These are phyloP conservation scores for Aspergillus neotritici DNA, from an alignment of 2,329 filamentous ascomycete genomes.

Conservation along the genomic window DNA sequence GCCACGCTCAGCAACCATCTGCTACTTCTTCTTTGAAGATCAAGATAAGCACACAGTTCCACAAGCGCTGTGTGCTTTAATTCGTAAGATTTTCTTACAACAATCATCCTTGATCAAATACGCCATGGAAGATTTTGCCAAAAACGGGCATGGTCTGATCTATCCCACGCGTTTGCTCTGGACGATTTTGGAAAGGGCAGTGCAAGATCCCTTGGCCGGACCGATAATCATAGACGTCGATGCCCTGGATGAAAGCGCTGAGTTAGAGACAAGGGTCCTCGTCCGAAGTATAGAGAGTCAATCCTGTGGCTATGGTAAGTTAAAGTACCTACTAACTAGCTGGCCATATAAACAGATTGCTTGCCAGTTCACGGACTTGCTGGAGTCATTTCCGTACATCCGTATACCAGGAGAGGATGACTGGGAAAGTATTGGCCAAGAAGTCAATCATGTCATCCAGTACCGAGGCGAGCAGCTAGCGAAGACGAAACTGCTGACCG, in stretches of 20 bases:
- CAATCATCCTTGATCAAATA: conserved; percentile 28
- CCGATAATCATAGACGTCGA: conserved; percentile 35
- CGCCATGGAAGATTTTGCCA: conserved; percentile 22
- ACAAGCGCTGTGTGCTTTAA: conserved; percentile 37
- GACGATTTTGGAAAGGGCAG: conserved; percentile 27
- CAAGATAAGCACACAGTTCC: conserved; percentile 31
- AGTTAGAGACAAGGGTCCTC: conserved; percentile 19
- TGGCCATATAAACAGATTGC: conserved; percentile 31
- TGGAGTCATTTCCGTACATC: conserved; percentile 22
- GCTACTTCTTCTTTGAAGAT: conserved; percentile 45
- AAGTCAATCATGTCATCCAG: conserved; percentile 34
- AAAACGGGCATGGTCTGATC: conserved; percentile 24
- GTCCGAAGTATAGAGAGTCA: conserved; percentile 10
- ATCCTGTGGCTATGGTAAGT: not conserved
- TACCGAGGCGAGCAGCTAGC: conserved; percentile 20
- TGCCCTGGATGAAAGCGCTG: conserved; percentile 37
- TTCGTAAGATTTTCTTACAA: conserved; percentile 37
- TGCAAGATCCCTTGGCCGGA: conserved; percentile 22
- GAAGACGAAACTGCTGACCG: conserved; percentile 8
- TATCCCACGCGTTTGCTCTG: conserved; percentile 25
- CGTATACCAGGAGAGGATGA: conserved; percentile 35
- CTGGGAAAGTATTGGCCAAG: conserved; percentile 30
- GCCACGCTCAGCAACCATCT: conserved; percentile 20
- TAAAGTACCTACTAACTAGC: conserved; percentile 36
- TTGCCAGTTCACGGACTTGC: conserved; percentile 17